phyloP scores from a whole-genome alignment of 2,329 filamentous ascomycete genomes.

The Colletotrichum lentis region DNA sequence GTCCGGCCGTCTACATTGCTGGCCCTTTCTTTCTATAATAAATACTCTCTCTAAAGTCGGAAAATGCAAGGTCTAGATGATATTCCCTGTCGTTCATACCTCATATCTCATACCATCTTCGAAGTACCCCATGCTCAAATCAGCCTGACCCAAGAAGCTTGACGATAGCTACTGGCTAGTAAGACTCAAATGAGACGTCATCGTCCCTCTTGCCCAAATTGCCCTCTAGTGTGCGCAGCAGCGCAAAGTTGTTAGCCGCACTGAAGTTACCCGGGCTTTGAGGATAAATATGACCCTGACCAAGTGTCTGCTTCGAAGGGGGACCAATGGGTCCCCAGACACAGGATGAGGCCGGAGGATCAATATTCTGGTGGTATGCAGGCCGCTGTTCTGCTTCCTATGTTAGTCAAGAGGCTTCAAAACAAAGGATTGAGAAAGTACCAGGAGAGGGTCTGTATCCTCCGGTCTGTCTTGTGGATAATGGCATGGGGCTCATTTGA shows the following conservation, averaged over 20 bases:
- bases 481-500: constrained; percentile 7
- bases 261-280: constrained; percentile 8
- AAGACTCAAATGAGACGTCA: background rate
- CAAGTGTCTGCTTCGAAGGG: constrained; percentile 40
- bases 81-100: constrained; percentile 16
- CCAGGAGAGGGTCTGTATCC: constrained; percentile 13
- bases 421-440: background rate
- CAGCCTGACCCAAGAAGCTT: background rate
- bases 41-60: constrained; percentile 27
- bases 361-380: constrained; percentile 11
- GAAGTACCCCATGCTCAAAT: background rate
- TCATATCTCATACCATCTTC: constrained; percentile 28
- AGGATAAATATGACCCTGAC: constrained; percentile 9
- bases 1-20: constrained; percentile 19
- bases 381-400: constrained; percentile 2
- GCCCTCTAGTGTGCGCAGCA: constrained; percentile 5
- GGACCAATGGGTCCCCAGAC: constrained; percentile 45
- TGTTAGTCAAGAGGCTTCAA: background rate
- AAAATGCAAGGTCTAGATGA: constrained; percentile 1
- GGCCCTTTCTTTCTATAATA: constrained; percentile 31
- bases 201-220: background rate
- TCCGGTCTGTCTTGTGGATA: background rate
- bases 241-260: constrained; percentile 7
- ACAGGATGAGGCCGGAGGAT: constrained; percentile 38
- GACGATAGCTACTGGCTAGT: background rate